Percentiles rank a stretch among this genome's conserved stretches.
These are phyloP conservation scores for Trypanosoma theileri DNA, from an alignment of 208 protist species.

Conservation along the genomic window DNA sequence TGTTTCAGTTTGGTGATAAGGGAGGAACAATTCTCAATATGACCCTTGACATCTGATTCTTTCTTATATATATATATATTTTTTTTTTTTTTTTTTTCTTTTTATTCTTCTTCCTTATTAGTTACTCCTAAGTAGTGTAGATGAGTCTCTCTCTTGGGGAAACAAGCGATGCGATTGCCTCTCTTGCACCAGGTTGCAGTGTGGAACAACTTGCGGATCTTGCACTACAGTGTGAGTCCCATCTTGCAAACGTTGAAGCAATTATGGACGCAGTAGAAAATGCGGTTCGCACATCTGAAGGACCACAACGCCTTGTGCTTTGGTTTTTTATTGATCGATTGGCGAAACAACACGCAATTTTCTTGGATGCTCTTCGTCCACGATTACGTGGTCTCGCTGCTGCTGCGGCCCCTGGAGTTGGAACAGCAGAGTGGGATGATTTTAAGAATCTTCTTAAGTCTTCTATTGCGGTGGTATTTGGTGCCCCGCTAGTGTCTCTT, in stretches of 20 bases:
- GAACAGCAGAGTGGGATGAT: slow-evolving; percentile 49
- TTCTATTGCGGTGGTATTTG: slow-evolving; percentile 82
- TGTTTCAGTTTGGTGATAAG: no score
- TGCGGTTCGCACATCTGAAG: slow-evolving; percentile 51
- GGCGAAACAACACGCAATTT: slow-evolving; percentile 78
- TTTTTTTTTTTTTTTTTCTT: slow-evolving; percentile 12
- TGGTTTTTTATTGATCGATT: slow-evolving; percentile 88
- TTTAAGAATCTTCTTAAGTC: slow-evolving; percentile 71
- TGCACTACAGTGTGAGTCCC: slow-evolving; percentile 61
- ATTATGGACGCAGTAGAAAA: slow-evolving; percentile 82
- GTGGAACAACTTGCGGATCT: slow-evolving; percentile 44
- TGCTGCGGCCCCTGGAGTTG: slow-evolving; percentile 33
- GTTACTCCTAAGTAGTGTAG: slow-evolving; percentile 8
- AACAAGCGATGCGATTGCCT: slow-evolving; percentile 73
- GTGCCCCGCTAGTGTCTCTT: slow-evolving; percentile 66
- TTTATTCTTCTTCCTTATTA: slow-evolving; percentile 16
- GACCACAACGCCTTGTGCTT: slow-evolving; percentile 54
- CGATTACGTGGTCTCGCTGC: slow-evolving; percentile 59
- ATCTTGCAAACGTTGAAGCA: slow-evolving; percentile 56
- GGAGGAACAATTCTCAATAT: no score
- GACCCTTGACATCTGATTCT: no score
- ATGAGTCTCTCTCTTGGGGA: slow-evolving; percentile 58
- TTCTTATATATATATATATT: slow-evolving; percentile 5
- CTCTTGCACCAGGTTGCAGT: slow-evolving; percentile 54
- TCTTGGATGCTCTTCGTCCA: slow-evolving; percentile 74